Evolutionary conservation across 805 yeast species (phyloP), one percentile per base, ranked within the genome.

Genomic region (Ogataea paraovalis): DNA sequence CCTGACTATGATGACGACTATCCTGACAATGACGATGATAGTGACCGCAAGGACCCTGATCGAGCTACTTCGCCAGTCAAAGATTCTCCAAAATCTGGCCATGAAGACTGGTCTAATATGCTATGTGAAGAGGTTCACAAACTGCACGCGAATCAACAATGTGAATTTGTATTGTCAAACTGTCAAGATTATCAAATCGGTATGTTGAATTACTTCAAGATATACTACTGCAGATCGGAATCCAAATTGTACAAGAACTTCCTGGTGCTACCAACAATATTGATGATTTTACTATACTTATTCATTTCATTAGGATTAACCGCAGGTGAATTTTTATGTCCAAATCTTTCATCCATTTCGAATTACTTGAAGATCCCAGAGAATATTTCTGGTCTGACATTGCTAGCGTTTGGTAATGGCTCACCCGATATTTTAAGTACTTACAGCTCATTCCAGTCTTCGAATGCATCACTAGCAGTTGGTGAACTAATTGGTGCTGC

Each of bases 401-500:
- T 92, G 18, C 68, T 92, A 50, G 96, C 98, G 0, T 75, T 92
- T 54, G 99, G 97, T 1, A 92, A 92, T 65, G 96, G 96, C 1
- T 76, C 95, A 0, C 97, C 97, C 0, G 99, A 92, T 65, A 82
- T 92, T 2, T 74, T 91, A 43, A 79, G 91, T 43, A 90, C 96
- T 0, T 88, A 83, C 58, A 82, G 84, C 39, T 95, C 97, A 1
- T 78, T 94, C 74, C 74, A 73, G 14, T 68, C 82, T 0, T 83
- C 79, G 12, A 80, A 85, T 14, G 81, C 83, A 0, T 77, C 88
- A 0, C 69, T 92, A 60, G 97, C 98, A 0, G 67, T 92, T 6
- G 94, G 97, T 1, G 97, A 91, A 62, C 70, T 92, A n/a, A 67
- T 90, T 28, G 98, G 99, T 0, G 94, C 97, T 2, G 87, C 95